Evolutionary conservation across 2,329 filamentous ascomycete species (phyloP), one percentile per base, ranked within the genome.

Genomic region (Monosporascus sp.): DNA sequence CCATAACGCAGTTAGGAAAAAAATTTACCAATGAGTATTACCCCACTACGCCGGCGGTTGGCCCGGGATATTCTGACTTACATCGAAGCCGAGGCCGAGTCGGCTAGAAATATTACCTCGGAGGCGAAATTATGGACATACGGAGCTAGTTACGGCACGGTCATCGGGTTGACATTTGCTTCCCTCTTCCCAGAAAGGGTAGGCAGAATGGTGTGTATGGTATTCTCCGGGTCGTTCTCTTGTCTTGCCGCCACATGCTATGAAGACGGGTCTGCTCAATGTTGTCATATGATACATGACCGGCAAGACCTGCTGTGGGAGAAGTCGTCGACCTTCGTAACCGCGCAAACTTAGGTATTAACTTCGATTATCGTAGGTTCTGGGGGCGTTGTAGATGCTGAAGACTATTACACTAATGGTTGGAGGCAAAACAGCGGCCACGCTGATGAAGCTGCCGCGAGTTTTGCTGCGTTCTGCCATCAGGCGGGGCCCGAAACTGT

Each of bases 101-200:
- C 50, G 52, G 56, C 54, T 20, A 61, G 62, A 14, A 48, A 57
- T 43, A 27, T 52, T 51, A 54, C 59, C 39, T 58, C 62, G 46
- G 57, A 69, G 1, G 65, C 67, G 49, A 64, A 59, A 46, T 46
- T 68, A 31, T 68, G 64, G 63, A 11, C 31, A 14, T 60, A 60
- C 43, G 56, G 47, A 18, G 17, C 48, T 22, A 67, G 62, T 44
- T 71, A 70, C 57, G 67, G 69, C 46, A 69, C 68, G 20, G 53
- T 63, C 31, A 55, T 64, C 17, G 67, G 67, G 50, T 47, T 55
- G 17, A 65, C 62, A 18, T 66, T 71, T 51, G 70, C 70, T 17
- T 66, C 69, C 24, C 68, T 73, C 65, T 73, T 72, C 59, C 71
- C 71, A 1, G 69, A 69, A n/a, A 62, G 67, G 8, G 61, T 72